Evolutionary conservation across 345 rosid genomes (phyloP).

Genomic region (Luvunga scandens): DNA sequence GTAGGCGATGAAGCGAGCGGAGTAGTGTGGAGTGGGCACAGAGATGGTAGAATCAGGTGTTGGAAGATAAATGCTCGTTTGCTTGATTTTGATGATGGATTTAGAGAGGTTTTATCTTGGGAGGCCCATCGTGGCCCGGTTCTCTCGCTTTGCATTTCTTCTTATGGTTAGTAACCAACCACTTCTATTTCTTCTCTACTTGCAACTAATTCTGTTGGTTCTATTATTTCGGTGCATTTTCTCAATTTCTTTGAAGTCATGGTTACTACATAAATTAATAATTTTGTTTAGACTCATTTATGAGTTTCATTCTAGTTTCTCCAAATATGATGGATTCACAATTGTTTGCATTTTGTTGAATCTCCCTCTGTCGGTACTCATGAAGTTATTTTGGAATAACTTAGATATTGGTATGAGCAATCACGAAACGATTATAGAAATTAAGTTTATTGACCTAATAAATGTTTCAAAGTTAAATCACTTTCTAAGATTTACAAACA

Average conservation of each 20-base stretch:
- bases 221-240: neutral
- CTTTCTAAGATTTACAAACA: neutral
- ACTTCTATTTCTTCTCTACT: neutral
- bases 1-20: constrained; percentile 61
- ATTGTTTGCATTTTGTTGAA: neutral
- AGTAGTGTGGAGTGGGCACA: constrained; percentile 89
- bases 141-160: constrained; percentile 61
- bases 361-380: neutral
- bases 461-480: neutral
- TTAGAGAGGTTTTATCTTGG: constrained; percentile 75
- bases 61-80: constrained; percentile 52
- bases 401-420: neutral
- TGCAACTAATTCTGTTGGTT: too few species aligned
- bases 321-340: neutral
- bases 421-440: neutral
- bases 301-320: neutral
- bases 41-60: constrained; percentile 75
- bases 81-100: constrained; percentile 22
- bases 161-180: constrained; percentile 44
- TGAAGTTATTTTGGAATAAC: neutral
- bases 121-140: constrained; percentile 89
- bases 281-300: neutral
- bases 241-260: neutral
- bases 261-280: neutral
- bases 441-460: neutral